Base-by-base conservation (phyloP, 1,139 yeast species). In the Lodderomyces theae region DNA sequence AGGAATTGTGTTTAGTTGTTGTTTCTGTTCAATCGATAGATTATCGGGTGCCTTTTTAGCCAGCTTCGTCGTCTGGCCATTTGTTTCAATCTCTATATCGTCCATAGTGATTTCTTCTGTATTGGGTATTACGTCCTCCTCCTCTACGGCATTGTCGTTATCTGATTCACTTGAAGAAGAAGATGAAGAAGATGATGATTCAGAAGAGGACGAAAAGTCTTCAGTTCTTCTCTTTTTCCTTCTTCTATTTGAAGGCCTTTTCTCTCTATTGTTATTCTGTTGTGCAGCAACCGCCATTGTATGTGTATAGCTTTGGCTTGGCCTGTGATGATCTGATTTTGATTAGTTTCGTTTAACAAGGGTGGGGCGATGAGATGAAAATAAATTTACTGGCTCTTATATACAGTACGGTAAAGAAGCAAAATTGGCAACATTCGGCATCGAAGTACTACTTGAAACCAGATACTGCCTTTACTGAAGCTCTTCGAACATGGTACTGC, bases 211-310 rank as follows among this genome's bases (percentile, higher is more conserved):
- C 0, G 75, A 69, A 34, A 67, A 66, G 44, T 69, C 81, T 42
- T 82, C 86, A 0, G 90, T 83, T 79, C 90, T 82, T 78, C 89
- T 81, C 78, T 82, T 83, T 74, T 83, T 83, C 57, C 83, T 69
- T 49, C 85, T 75, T 56, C 76, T 63, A 42, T 73, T 64, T 44
- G 44, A 34, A 13, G 25, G 30, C 37, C 46, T 49, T 37, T 40
- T 29, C 37, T 39, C 21, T 15, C 33, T 12, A 15, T 6, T 21
- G 24, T 21, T 32, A 11, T 4, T 22, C 12, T 28, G 31, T 15
- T 32, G 33, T 6, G 30, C 16, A 30, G 33, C 4, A 4, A 33
- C 33, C 9, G 37, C 41, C 41, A 38, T 38, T 19, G 22, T n/a
- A 24, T 19, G 22, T 10, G 12, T 12, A 19, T 24, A 24, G n/a